Base-by-base conservation (phyloP, 129 eudicot genomes). In the Lactuca sativa region DNA sequence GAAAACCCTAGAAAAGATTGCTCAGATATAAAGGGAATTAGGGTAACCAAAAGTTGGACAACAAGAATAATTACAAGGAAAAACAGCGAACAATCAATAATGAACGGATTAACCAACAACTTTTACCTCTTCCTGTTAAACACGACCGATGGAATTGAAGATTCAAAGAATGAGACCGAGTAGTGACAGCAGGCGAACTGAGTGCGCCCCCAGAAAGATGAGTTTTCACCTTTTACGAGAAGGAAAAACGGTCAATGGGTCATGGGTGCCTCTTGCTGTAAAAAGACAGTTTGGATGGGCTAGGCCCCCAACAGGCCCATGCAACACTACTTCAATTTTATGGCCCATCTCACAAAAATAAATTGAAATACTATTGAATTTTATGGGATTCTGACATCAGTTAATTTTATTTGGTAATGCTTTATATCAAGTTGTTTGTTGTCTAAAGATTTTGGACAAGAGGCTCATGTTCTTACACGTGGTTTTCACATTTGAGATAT, bases 121-220 rank as follows among this genome's bases (percentile, higher is more conserved):
- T 64, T 55, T 15, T 16, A 74, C 78, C 78, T 74, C 31, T 34
- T 33, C 7, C 21, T 44, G 59, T 56, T 64, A 74, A 43, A 16
- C 31, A 56, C 67, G 78, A 38, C n/a, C 51, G 66, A 65, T 56
- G 51, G 48, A 37, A 56, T 57, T 36, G 62, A 38, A 15, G 59
- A 33, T 14, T 47, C 74, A 67, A 75, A 49, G 34, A 57, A 17
- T 4, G 49, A 34, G 67, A 33, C 66, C 37, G 66, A 74, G 58
- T 32, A 65, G 40, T 66, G 79, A 58, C 79, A 58, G 73, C 67
- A 66, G 60, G 12, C 54, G 62, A 66, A 44, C 67, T 47, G 60
- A 17, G 60, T 57, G 66, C 30, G 53, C 79, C 59, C 71, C 61
- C 60, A 54, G n/a, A 64, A 56, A 34, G 13, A 56, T 41, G 71